phyloP scores from a whole-genome alignment of 2,329 filamentous ascomycete species.

The Aspergillus sp. region DNA sequence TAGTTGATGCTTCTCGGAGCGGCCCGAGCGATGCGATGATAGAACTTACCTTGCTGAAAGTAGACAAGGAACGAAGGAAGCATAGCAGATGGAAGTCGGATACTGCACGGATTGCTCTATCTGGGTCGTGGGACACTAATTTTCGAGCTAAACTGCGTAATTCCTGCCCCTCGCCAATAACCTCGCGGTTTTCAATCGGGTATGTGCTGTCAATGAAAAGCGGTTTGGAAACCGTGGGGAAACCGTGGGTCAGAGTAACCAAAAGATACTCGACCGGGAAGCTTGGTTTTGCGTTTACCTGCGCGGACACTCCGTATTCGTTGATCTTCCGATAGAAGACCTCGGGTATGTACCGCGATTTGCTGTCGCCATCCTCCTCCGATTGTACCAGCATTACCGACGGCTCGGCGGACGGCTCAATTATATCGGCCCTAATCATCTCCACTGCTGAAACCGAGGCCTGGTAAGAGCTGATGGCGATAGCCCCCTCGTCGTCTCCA shows the following conservation, averaged over 20 bases:
- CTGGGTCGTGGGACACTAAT: slow-evolving; percentile 64
- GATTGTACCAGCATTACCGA: slow-evolving; percentile 91
- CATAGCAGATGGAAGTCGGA: slow-evolving; percentile 95
- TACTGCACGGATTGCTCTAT: slow-evolving; percentile 64
- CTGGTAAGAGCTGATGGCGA: slow-evolving; percentile 88
- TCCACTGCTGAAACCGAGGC: slow-evolving; percentile 94
- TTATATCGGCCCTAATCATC: slow-evolving; percentile 92
- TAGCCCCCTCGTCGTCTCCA: slow-evolving; percentile 86
- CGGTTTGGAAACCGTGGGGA: slow-evolving; percentile 77
- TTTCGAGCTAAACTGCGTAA: slow-evolving; percentile 66
- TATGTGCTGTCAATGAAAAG: slow-evolving; percentile 72
- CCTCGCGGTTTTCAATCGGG: slow-evolving; percentile 86
- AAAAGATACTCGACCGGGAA: slow-evolving; percentile 97
- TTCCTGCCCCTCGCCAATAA: slow-evolving; percentile 83
- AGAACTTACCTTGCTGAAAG: slow-evolving; percentile 75
- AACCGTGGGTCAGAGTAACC: slow-evolving; percentile 93
- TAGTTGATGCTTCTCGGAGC: not conserved
- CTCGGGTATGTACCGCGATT: slow-evolving; percentile 88
- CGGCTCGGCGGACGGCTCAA: slow-evolving; percentile 92
- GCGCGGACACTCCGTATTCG: slow-evolving; percentile 93
- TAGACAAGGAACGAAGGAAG: slow-evolving; percentile 76
- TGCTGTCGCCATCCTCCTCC: slow-evolving; percentile 70
- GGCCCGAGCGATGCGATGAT: not conserved
- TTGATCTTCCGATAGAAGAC: slow-evolving; percentile 96
- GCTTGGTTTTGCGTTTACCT: slow-evolving; percentile 93